Base-by-base conservation (phyloP, 1,284 basidiomycete genomes). In the Inonotus obliquus region DNA sequence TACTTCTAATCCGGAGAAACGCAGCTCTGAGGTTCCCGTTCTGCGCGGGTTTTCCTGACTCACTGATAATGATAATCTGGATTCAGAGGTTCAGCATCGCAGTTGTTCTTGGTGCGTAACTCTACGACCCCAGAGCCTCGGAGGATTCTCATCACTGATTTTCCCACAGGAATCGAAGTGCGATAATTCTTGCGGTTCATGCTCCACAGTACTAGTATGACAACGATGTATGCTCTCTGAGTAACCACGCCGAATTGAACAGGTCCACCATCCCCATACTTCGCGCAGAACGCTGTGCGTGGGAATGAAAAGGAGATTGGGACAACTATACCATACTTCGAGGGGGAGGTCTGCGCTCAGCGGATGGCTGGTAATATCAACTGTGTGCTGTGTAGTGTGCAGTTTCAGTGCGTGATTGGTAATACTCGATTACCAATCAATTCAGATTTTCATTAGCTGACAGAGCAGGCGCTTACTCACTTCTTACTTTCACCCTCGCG, bases 181-280 rank as follows among this genome's bases (percentile, higher is more conserved):
- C 10, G 45, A 2, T 48, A 10, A 13, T 10, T 21, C 45, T 48
- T 2, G 45, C 45, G 11, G 21, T 4, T 23, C 6, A 41, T 35
- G 17, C n/a, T 32, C n/a, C 35, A 6, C 39, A 63, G 62, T 59
- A 58, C 17, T 39, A 60, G n/a, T 63, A 54, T 47, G 62, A 63
- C 44, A 57, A 63, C 29, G 62, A 63, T 51, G 41, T 47, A 23
- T 58, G 62, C n/a, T 60, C 57, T n/a, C 44, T 59, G 6, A 21
- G n/a, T 5, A 63, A 56, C 27, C 48, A 60, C 29, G 62, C 62
- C 14, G 60, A 49, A 37, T 41, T n/a, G n/a, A n/a, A n/a, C n/a
- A n/a, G n/a, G n/a, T n/a, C n/a, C n/a, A n/a, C n/a, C n/a, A n/a
- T 60, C 60, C 53, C 62, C 62, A 4, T 63, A 63, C 47, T 63